These are phyloP conservation scores for Solanum hybrid DNA, from an alignment of 305 asterid genomes.

Conservation along the genomic window DNA sequence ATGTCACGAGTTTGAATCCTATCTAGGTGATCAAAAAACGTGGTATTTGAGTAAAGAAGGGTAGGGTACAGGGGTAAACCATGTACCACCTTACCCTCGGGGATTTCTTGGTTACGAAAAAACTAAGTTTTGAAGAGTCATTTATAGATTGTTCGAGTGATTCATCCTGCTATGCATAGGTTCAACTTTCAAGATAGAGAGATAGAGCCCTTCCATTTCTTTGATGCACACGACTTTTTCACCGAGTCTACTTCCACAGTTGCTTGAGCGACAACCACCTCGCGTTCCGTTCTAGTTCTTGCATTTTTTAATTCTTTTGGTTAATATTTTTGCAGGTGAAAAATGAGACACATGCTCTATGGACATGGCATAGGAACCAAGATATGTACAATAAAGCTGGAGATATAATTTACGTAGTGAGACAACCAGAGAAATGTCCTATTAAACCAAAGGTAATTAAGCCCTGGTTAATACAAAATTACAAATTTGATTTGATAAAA, in stretches of 20 bases:
- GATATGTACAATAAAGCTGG: conserved; percentile 69
- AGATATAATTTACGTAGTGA: conserved; percentile 75
- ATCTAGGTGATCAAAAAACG: not conserved
- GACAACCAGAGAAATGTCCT: conserved; percentile 66
- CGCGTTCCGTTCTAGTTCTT: not conserved
- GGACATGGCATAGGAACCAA: conserved; percentile 95
- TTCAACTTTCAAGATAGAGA: not conserved
- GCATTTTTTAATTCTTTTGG: not conserved
- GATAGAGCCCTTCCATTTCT: not conserved
- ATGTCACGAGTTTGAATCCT: not conserved
- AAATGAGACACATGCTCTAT: conserved; percentile 77
- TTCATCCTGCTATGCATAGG: not conserved
- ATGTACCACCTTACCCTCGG: not conserved
- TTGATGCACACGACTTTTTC: not conserved
- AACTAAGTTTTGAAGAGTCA: not conserved
- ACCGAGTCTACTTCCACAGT: not conserved
- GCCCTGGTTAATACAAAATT: not conserved
- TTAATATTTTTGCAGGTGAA: conserved; percentile 43
- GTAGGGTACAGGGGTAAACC: not conserved
- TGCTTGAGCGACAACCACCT: not conserved
- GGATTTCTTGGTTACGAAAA: not conserved
- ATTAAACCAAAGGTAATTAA: conserved; percentile 38
- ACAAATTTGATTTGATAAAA: not conserved
- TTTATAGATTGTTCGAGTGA: not conserved
- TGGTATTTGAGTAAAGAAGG: not conserved